phyloP scores from a whole-genome alignment of 2,329 filamentous ascomycete genomes.

The Sporothrix luriei region DNA sequence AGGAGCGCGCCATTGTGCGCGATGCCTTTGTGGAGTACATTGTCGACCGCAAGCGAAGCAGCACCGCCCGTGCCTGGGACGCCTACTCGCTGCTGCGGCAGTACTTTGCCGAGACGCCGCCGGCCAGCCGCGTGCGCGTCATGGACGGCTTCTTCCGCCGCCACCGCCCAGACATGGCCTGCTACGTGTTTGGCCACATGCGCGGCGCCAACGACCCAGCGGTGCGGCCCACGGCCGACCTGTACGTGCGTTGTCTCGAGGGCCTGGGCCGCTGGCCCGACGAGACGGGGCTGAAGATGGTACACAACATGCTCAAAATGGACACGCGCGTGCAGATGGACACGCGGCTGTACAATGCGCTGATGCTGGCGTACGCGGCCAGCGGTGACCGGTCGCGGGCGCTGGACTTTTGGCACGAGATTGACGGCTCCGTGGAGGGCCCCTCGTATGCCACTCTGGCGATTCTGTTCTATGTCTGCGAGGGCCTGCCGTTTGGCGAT shows the following conservation, averaged over 20 bases:
- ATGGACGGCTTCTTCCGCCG: slow-evolving; percentile 82
- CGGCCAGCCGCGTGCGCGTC: slow-evolving; percentile 65
- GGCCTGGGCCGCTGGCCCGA: slow-evolving; percentile 61
- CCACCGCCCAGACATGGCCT: slow-evolving; percentile 79
- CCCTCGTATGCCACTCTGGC: slow-evolving; percentile 80
- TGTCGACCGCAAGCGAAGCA: slow-evolving; percentile 59
- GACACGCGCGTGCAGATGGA: slow-evolving; percentile 77
- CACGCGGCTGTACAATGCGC: slow-evolving; percentile 76
- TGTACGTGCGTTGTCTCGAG: slow-evolving; percentile 77
- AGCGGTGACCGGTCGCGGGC: slow-evolving; percentile 68
- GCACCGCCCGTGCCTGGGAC: slow-evolving; percentile 65
- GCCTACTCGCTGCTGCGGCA: slow-evolving; percentile 67
- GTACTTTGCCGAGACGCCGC: slow-evolving; percentile 67
- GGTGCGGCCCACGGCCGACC: slow-evolving; percentile 69
- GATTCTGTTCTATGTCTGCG: slow-evolving; percentile 78
- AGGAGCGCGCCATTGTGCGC: slow-evolving; percentile 68
- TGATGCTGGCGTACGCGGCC: slow-evolving; percentile 82
- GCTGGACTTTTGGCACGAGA: slow-evolving; percentile 79
- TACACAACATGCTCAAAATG: slow-evolving; percentile 94
- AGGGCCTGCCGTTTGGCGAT: slow-evolving; percentile 62
- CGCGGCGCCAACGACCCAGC: slow-evolving; percentile 67
- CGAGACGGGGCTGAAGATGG: slow-evolving; percentile 66
- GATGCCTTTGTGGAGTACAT: slow-evolving; percentile 69
- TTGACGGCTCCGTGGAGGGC: slow-evolving; percentile 80
- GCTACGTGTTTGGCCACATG: slow-evolving; percentile 90